Evolutionary conservation across 495 filamentous ascomycete species (phyloP), one percentile per base, ranked within the genome.

Genomic region (Lentithecium fluviatile): DNA sequence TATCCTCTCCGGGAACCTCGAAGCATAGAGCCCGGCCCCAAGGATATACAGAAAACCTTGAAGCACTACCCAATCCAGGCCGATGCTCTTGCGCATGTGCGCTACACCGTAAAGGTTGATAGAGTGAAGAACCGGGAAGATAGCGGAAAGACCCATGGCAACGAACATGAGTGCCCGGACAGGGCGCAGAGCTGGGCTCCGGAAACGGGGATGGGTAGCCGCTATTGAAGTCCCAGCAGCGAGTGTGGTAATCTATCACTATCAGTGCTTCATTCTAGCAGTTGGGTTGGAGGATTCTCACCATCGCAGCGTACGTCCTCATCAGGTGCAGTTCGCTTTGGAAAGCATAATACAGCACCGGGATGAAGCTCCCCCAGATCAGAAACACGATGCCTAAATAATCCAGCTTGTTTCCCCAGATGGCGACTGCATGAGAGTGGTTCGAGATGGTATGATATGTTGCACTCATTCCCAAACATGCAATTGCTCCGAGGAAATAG

Each of bases 151-250:
- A 10, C 94, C 94, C 76, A 97, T 87, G 24, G 81, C 82, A 40
- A 96, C 86, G 72, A 97, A 98, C 90, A 97, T 95, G 54, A 80
- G 76, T 10, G 95, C 91, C 40, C 94, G 85, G 71, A 95, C 91
- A 13, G 90, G 89, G 13, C 93, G 80, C 83, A 86, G 94, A 20
- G 75, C 76, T 5, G 94, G 88, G 0, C 89, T 88, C 36, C 94
- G 83, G 74, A 97, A 96, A 52, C 78, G 79, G 10, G 93, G 88
- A 32, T 88, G 75, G 67, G 91, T 80, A 23, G 88, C 90, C 11
- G 93, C 89, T 26, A 80, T 69, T 8, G 87, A 79, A 60, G 91
- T 96, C 52, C 84, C 86, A 12, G 87, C 62, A 6, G 88, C 92
- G 47, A 96, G 78, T 37, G 83, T 77, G 45, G 79, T 85, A 62